Base-by-base conservation (phyloP, 83 land plant genomes). In the Thuja plicata region DNA sequence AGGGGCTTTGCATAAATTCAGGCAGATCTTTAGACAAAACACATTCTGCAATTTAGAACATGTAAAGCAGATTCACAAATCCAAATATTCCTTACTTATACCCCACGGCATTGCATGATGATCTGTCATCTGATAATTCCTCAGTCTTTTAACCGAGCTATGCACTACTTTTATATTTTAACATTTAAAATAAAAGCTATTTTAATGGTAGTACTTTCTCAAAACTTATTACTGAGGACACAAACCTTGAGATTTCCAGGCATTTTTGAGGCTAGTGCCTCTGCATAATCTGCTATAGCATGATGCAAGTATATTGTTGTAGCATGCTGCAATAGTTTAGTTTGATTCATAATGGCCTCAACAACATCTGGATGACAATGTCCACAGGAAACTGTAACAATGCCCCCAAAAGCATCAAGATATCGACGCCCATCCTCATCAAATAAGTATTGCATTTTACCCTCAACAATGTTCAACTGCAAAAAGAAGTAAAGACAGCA, bases 231-330 rank as follows among this genome's bases (percentile, higher is more conserved):
- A 48, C 66, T 60, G 37, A 46, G 17, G 50, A 54, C 32, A 38
- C 35, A 40, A 5, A 98, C 99, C 99, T 97, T 98, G 6, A 98
- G 93, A 88, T 97, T 94, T 85, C 99, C 99, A 48, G 99, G 99
- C 99, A 98, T 97, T 87, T 95, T 94, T 55, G 93, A 89, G 1
- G 96, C 97, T 66, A 98, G 90, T n/a, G 96, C 99, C 90, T 98
- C 99, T 8, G 99, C 99, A 91, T 92, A 97, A 80, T 98, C 97
- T 57, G 92, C 97, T 17, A 97, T 93, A n/a, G 97, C 97, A 91
- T 97, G 99, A 88, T 98, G 97, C 46, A 98, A 83, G 90, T 98
- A 98, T 38, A 98, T 98, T 74, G 99, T 98, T 5, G 99, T 97
- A 38, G 99, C 92, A 74, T 98, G 99, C 84, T 98, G 99, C 77